These are phyloP conservation scores for Antonospora locustae DNA, from an alignment of 371 early-diverging fungal genomes.

Conservation along the genomic window DNA sequence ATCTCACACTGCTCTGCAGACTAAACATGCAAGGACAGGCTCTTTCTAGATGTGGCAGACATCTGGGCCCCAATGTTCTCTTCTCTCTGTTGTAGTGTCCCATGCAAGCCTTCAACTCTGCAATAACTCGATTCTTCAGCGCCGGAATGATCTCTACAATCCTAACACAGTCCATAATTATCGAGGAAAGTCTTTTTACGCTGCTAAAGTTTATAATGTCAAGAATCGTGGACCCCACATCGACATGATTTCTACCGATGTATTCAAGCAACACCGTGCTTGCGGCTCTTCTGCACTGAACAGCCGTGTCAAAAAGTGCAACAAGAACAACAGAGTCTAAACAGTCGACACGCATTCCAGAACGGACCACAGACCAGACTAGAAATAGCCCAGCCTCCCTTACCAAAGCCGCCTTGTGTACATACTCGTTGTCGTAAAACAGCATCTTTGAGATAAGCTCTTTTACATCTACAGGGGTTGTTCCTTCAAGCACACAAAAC, in stretches of 20 bases:
- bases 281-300: slow-evolving; percentile 13
- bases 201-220: slow-evolving; percentile 9
- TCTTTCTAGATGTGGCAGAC: too few species aligned
- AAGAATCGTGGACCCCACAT: not conserved
- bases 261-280: slow-evolving; percentile 14
- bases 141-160: too few species aligned
- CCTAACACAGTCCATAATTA: too few species aligned
- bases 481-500: slow-evolving; percentile 7
- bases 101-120: too few species aligned
- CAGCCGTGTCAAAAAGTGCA: slow-evolving; percentile 15
- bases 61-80: too few species aligned
- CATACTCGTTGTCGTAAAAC: slow-evolving; percentile 14
- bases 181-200: slow-evolving; percentile 3
- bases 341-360: not conserved
- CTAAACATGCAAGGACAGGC: too few species aligned
- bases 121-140: too few species aligned
- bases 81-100: too few species aligned
- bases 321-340: slow-evolving; percentile 3
- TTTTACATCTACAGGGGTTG: slow-evolving; percentile 1
- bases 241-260: slow-evolving; percentile 5
- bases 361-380: slow-evolving; percentile 17
- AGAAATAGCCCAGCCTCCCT: slow-evolving; percentile 32
- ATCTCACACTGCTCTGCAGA: too few species aligned
- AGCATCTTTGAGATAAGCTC: slow-evolving; percentile 7
- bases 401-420: slow-evolving; percentile 5